phyloP scores from a whole-genome alignment of 1,284 basidiomycete species.

The Pseudomicrostroma phylloplanum region DNA sequence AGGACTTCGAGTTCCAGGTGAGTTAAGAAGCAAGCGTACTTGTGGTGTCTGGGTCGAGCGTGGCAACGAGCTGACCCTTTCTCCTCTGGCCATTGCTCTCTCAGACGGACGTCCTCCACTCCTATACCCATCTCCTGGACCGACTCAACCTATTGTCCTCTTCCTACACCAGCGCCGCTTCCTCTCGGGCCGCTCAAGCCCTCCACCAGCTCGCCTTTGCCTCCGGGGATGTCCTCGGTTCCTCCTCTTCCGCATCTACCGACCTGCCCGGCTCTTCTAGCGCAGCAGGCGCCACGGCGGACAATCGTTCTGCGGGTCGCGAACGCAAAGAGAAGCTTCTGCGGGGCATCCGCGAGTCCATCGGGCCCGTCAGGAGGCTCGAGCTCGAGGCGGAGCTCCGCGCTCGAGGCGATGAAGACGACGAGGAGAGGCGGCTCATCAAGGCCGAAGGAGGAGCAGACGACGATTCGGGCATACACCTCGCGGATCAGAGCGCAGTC shows the following conservation, averaged over 20 bases:
- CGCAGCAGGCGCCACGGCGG: conserved; percentile 7
- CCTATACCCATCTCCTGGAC: conserved; percentile 25
- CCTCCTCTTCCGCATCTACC: neutral
- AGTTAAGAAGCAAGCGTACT: no score
- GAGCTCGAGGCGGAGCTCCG: conserved; percentile 7
- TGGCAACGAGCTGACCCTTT: no score
- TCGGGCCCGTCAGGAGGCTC: conserved; percentile 11
- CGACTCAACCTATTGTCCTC: conserved; percentile 27
- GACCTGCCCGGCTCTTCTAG: neutral
- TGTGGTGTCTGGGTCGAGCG: no score
- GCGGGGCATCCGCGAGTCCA: conserved; percentile 27
- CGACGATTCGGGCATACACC: conserved; percentile 14
- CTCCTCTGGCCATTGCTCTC: no score
- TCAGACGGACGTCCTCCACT: conserved; percentile 25
- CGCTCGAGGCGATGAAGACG: neutral
- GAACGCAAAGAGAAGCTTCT: conserved; percentile 28
- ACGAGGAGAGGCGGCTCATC: neutral
- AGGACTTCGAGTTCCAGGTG: conserved; percentile 24
- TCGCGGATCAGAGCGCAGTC: conserved; percentile 28
- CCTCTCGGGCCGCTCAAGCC: conserved; percentile 28
- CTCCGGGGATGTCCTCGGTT: conserved; percentile 6
- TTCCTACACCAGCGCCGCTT: conserved; percentile 26
- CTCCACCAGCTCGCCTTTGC: conserved; percentile 18
- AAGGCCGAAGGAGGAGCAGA: conserved; percentile 9
- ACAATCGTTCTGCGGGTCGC: neutral